Base-by-base conservation (phyloP, 2,329 filamentous ascomycete genomes). In the Thielaviopsis populi region DNA sequence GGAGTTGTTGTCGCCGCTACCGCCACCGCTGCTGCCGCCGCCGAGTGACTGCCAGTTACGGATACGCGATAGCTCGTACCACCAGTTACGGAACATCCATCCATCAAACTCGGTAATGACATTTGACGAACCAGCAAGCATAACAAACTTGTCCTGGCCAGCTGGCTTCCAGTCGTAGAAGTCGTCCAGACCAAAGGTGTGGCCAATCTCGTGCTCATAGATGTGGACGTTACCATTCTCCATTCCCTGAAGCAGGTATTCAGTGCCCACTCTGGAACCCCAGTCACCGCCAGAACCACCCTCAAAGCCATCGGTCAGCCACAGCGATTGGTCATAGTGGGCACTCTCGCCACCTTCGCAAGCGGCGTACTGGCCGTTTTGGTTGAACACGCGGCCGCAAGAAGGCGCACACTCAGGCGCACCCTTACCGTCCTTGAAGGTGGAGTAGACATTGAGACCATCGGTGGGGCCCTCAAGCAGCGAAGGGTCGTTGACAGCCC, bases 21-120 rank as follows among this genome's bases (percentile, higher is more conserved):
- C 50, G 37, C 11, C 27, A 17, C 27, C 24, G 33, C 22, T 3
- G 40, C 5, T 19, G 17, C 37, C 50, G 40, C 11, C 27, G 40
- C 3, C 19, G 24, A 30, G 59, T 8, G 62, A 30, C 27, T 70
- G 69, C 71, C 71, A 73, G 63, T 69, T 68, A 0, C 71, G 70
- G 19, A 69, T 48, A 0, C 71, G 70, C 33, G 71, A 73, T 41
- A 73, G 68, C 66, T 73, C 69, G 41, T 73, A 70, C 76, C 76
- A 79, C 75, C 76, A 79, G 68, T 79, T 75, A 1, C 76, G 69
- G 58, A 75, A 68, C 76, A 79, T 79, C 77, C 77, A 79, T 22
- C 74, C 75, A 62, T 79, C 77, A 59, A 79, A 79, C 50, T 79
- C 76, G 1, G 77, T 79, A 22, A 79, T 72, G 58, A 72, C 65